Evolutionary conservation across 2,329 filamentous ascomycete species (phyloP), one percentile per base, ranked within the genome.

Genomic region (Aspergillus piperis): DNA sequence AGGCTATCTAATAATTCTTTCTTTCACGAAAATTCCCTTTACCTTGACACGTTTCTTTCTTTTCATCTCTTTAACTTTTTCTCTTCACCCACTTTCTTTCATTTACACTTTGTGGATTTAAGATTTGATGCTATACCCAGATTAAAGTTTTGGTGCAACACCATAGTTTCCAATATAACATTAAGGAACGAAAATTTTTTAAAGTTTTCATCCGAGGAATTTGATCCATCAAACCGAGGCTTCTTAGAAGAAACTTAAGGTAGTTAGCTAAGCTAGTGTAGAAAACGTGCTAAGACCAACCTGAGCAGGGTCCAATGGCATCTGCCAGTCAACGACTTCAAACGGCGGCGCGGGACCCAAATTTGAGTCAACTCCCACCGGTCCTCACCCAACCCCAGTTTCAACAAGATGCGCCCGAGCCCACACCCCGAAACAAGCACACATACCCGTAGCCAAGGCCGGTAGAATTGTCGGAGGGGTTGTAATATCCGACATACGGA

Each of bases 71-170:
- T 39, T 53, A 3, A 36, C 32, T 5, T 5, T 32, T 32, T 11
- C 23, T 17, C 39, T 47, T 47, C 42, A 23, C 8, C 8, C 27
- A 7, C 15, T 15, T n/a, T 27, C 23, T 15, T 27, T 48, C 15
- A 27, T 23, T 49, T 27, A 25, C 15, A n/a, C 25, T 36, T 11
- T 36, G 11, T 36, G 32, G 11, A 11, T 8, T 10, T 49, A 21
- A 44, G 19, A n/a, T 17, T 41, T 21, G 19, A 55, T 47, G 53
- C n/a, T 55, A 47, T 55, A 55, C 53, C 53, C 53, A 30, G 25
- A 25, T 21, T 44, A 55, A 55, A n/a, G 41, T 55, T 47, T 36
- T 19, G 39, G 53, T 55, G 53, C 27, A 47, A 55, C 53, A 44
- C 41, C 25, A 55, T 36, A 55, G 53, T 55, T 36, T 42, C 25